These are phyloP conservation scores for Plasmodium inui DNA, from an alignment of 169 alveolate species.

Conservation along the genomic window DNA sequence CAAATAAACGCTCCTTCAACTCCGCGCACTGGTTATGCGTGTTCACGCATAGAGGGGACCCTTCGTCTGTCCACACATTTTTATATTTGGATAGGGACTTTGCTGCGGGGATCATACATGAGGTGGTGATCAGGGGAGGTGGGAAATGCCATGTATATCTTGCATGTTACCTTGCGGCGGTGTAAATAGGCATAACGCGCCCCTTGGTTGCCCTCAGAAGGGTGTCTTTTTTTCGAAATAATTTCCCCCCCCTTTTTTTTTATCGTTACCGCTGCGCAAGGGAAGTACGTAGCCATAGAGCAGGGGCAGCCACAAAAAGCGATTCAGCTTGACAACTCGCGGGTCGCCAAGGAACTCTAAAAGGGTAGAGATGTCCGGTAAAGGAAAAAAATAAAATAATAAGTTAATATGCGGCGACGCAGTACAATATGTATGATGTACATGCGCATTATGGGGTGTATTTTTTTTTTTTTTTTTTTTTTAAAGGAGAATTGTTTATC, in stretches of 20 bases:
- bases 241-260: not conserved
- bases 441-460: not conserved
- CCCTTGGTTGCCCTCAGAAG: not conserved
- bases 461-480: not conserved
- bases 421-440: not conserved
- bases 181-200: not conserved
- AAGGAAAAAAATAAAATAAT: constrained; percentile 13
- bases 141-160: not conserved
- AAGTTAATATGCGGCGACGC: not conserved
- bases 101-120: constrained; percentile 15
- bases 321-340: constrained; percentile 77
- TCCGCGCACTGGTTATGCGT: constrained; percentile 51
- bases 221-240: not conserved
- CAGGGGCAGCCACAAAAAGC: constrained; percentile 77
- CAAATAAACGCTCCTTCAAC: constrained; percentile 36
- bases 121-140: not conserved
- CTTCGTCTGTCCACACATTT: constrained; percentile 73
- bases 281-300: constrained; percentile 76
- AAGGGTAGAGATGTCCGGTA: not conserved
- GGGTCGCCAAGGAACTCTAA: constrained; percentile 80
- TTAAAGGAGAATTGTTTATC: not conserved
- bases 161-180: not conserved
- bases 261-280: constrained; percentile 71
- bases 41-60: constrained; percentile 71
- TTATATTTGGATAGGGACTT: constrained; percentile 43